Conservation (phyloP, 495 filamentous ascomycete species). For the Usnea hakonensis region DNA sequence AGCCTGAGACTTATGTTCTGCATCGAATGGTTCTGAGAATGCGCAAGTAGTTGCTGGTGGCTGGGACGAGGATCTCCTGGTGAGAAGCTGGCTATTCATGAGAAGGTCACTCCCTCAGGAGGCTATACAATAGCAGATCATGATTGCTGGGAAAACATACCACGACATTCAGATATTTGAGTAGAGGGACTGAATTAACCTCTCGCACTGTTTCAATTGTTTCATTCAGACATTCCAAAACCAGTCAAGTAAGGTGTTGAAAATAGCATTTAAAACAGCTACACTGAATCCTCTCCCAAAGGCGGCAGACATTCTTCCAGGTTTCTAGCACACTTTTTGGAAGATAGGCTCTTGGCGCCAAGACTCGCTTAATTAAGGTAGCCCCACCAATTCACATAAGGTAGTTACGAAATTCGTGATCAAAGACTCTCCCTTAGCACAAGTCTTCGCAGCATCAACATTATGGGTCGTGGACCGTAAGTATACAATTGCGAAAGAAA, state of each 20-base stretch:
- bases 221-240: too few species aligned
- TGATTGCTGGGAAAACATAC: too few species aligned
- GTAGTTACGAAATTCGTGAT: not conserved
- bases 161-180: too few species aligned
- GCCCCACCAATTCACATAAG: not conserved
- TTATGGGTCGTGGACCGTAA: slow-evolving; percentile 64
- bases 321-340: not conserved
- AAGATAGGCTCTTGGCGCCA: not conserved
- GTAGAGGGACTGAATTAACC: too few species aligned
- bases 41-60: not conserved
- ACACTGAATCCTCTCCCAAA: too few species aligned
- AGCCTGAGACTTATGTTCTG: not conserved
- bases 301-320: too few species aligned
- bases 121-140: not conserved
- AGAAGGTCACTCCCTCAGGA: not conserved
- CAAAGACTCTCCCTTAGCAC: not conserved
- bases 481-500: slow-evolving; percentile 25
- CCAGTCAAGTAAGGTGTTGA: too few species aligned
- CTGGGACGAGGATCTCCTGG: not conserved
- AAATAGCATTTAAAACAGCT: too few species aligned
- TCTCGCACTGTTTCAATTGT: too few species aligned
- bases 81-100: not conserved
- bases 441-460: slow-evolving; percentile 10
- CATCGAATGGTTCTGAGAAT: not conserved
- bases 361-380: slow-evolving; percentile 3